phyloP scores from a whole-genome alignment of 148 eudicot species.

The Vaccinium darrowii region DNA sequence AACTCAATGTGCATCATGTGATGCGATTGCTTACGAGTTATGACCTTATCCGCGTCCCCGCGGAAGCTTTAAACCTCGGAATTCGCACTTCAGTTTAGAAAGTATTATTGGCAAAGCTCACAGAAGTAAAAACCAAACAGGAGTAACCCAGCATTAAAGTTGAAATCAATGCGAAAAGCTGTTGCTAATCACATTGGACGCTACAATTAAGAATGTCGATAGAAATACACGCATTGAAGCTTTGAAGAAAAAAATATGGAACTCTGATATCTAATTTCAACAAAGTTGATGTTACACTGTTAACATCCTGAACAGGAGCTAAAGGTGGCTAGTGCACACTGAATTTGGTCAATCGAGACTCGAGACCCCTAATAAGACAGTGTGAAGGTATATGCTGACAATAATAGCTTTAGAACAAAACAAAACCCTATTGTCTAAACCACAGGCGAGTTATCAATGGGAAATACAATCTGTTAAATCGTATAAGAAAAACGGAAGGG shows the following conservation, averaged over 20 bases:
- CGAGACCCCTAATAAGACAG: slow-evolving; percentile 5
- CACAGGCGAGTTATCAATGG: background rate
- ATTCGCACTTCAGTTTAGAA: background rate
- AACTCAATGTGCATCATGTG: background rate
- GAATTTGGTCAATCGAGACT: slow-evolving; percentile 10
- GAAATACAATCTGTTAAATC: slow-evolving; percentile 15
- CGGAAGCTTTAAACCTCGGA: background rate
- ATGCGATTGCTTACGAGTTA: background rate
- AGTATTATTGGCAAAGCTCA: background rate
- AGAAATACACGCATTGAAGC: background rate
- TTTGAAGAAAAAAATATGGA: background rate
- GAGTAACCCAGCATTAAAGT: background rate
- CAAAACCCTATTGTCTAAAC: slow-evolving; percentile 4
- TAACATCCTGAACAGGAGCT: slow-evolving; percentile 14
- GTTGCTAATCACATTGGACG: background rate
- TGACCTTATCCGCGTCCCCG: background rate
- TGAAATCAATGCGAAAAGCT: background rate
- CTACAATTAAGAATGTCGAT: background rate
- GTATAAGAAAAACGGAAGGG: background rate
- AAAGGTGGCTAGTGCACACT: slow-evolving; percentile 3
- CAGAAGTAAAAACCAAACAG: background rate
- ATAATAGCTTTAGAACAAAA: slow-evolving; percentile 16
- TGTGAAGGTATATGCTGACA: background rate
- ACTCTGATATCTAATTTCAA: slow-evolving; percentile 18
- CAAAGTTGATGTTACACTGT: slow-evolving; percentile 16